phyloP scores from a whole-genome alignment of 352 stramenopile genomes.

The Globisporangium ultimum region DNA sequence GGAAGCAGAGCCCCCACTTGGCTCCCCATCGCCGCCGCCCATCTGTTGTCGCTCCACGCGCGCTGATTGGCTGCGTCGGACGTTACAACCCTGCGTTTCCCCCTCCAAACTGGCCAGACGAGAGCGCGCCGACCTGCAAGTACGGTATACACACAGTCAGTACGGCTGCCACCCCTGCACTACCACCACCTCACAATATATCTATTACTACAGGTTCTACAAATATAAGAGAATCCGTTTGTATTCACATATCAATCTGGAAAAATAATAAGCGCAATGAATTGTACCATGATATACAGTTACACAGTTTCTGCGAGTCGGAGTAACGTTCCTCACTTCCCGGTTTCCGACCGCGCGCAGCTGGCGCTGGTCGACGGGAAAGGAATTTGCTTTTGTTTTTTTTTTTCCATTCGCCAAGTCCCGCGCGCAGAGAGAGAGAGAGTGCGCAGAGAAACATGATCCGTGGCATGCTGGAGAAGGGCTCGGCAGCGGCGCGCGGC shows the following conservation, averaged over 20 bases:
- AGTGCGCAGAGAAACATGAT: constrained; percentile 3
- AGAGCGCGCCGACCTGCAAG: not conserved
- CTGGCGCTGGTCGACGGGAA: too few species aligned
- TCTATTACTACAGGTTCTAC: too few species aligned
- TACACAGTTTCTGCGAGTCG: too few species aligned
- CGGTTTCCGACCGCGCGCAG: too few species aligned
- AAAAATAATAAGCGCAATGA: too few species aligned
- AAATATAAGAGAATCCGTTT: too few species aligned
- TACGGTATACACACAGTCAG: not conserved
- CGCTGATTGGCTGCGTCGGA: not conserved
- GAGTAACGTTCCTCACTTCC: too few species aligned
- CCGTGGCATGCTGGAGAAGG: constrained; percentile 18
- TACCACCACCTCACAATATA: too few species aligned
- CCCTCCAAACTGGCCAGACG: not conserved
- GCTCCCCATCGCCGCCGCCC: not conserved
- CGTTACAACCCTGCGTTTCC: not conserved
- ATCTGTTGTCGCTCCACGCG: not conserved
- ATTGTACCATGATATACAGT: too few species aligned
- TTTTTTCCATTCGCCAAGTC: not conserved
- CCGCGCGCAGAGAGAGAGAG: not conserved
- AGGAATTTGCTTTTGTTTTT: too few species aligned
- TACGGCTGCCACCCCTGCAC: too few species aligned
- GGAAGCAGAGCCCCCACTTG: not conserved
- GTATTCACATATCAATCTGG: too few species aligned
- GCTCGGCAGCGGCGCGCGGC: not conserved